Percentiles rank a stretch among this genome's conserved stretches.
These are phyloP conservation scores for Aspergillus sp. DNA, from an alignment of 2,329 filamentous ascomycete species.

Conservation along the genomic window DNA sequence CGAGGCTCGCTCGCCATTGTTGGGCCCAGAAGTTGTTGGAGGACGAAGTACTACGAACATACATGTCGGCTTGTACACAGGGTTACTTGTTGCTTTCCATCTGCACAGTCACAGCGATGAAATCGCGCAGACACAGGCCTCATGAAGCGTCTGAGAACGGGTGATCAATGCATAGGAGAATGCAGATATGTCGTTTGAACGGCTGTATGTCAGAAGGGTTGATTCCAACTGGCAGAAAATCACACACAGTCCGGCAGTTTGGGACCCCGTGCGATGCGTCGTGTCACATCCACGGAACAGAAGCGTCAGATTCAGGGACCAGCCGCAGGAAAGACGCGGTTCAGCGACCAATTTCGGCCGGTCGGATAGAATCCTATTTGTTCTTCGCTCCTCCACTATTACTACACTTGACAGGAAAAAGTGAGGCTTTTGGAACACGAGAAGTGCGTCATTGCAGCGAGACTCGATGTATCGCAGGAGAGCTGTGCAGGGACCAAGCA, in stretches of 20 bases:
- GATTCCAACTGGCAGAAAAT: conserved; percentile 15
- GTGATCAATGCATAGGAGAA: conserved; percentile 22
- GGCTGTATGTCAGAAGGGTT: conserved; percentile 19
- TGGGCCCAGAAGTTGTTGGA: background rate
- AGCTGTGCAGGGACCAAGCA: background rate
- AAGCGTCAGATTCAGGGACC: conserved; percentile 13
- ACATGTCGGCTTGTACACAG: background rate
- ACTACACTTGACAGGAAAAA: conserved; percentile 18
- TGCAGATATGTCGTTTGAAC: conserved; percentile 18
- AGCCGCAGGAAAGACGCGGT: conserved; percentile 1
- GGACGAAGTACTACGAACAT: background rate
- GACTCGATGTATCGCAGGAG: conserved; percentile 2
- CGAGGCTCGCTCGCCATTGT: background rate
- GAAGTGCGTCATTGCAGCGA: background rate
- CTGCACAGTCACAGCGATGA: background rate
- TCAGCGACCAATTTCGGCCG: background rate
- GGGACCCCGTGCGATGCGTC: conserved; percentile 17
- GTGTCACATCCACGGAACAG: conserved; percentile 19
- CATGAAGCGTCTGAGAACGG: conserved; percentile 15
- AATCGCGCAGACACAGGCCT: conserved; percentile 12
- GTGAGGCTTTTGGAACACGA: conserved; percentile 16
- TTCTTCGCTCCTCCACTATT: conserved; percentile 4
- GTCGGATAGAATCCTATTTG: conserved; percentile 25
- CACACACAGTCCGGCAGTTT: conserved; percentile 17
- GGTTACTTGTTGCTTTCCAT: conserved; percentile 1